Conservation (phyloP, 805 yeast genomes). For the Teunomyces kruisii region DNA sequence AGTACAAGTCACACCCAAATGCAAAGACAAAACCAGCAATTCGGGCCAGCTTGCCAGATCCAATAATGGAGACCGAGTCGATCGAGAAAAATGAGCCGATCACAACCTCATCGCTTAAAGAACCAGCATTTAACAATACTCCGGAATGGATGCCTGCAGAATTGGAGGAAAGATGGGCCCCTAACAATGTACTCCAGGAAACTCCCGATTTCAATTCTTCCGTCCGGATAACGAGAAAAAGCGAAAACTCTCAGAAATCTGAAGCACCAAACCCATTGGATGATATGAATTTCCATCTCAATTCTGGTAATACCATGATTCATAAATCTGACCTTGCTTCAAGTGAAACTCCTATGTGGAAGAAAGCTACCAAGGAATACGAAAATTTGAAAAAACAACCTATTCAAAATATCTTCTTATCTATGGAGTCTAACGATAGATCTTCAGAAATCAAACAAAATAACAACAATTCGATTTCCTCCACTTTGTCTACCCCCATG, state of each 20-base stretch:
- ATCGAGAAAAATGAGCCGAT: background rate
- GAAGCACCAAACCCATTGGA: slow-evolving; percentile 2
- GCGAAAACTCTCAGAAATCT: background rate
- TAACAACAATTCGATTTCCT: slow-evolving; percentile 27
- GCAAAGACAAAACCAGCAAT: slow-evolving; percentile 39
- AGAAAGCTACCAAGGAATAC: slow-evolving; percentile 28
- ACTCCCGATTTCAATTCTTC: slow-evolving; percentile 20
- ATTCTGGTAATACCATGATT: slow-evolving; percentile 30
- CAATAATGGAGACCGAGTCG: background rate
- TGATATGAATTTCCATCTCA: slow-evolving; percentile 17
- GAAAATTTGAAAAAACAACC: slow-evolving; percentile 23
- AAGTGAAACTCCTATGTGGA: slow-evolving; percentile 36
- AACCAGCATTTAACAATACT: slow-evolving; percentile 18
- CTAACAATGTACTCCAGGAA: slow-evolving; percentile 6
- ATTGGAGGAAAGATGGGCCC: slow-evolving; percentile 35
- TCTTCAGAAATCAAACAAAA: slow-evolving; percentile 7
- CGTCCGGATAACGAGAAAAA: slow-evolving; percentile 21
- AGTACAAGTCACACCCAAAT: slow-evolving; percentile 45
- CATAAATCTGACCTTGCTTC: slow-evolving; percentile 24
- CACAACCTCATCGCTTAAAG: background rate
- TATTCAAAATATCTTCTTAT: slow-evolving; percentile 30
- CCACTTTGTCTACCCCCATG: slow-evolving; percentile 40
- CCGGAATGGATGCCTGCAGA: slow-evolving; percentile 47
- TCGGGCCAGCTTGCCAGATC: slow-evolving; percentile 14
- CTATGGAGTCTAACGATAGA: slow-evolving; percentile 19